Evolutionary conservation across 495 filamentous ascomycete species (phyloP).

Genomic region (Neurospora sp.): DNA sequence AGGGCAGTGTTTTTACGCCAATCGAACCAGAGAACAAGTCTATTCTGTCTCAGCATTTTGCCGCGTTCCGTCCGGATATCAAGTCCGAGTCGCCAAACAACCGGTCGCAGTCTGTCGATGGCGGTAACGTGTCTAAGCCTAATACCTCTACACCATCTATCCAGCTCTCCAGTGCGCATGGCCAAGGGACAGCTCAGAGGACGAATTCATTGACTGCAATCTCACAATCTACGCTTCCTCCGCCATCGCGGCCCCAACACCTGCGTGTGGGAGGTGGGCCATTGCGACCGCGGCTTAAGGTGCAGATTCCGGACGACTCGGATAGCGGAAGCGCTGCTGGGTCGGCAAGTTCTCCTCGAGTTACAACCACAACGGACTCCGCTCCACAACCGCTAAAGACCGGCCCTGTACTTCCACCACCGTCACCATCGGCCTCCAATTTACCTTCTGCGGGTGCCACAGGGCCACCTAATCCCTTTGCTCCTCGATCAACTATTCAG

Average conservation of each 20-base stretch:
- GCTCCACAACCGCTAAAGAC: slow-evolving; percentile 29
- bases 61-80: slow-evolving; percentile 39
- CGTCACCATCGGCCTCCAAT: slow-evolving; percentile 75
- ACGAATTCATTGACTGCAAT: slow-evolving; percentile 48
- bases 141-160: slow-evolving; percentile 42
- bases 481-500: slow-evolving; percentile 60
- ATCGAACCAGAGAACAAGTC: slow-evolving; percentile 81
- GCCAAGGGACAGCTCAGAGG: slow-evolving; percentile 28
- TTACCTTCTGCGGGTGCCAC: slow-evolving; percentile 84
- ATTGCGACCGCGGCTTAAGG: slow-evolving; percentile 67
- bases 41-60: slow-evolving; percentile 78
- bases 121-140: slow-evolving; percentile 40
- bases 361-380: slow-evolving; percentile 51
- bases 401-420: slow-evolving; percentile 77
- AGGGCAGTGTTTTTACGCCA: slow-evolving; percentile 91
- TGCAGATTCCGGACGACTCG: slow-evolving; percentile 90
- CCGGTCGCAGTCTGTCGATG: slow-evolving; percentile 57
- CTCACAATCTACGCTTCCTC: slow-evolving; percentile 44
- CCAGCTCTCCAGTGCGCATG: slow-evolving; percentile 32
- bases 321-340: slow-evolving; percentile 72
- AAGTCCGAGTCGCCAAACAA: slow-evolving; percentile 32
- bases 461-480: slow-evolving; percentile 93
- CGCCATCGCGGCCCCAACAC: slow-evolving; percentile 69
- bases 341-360: slow-evolving; percentile 60
- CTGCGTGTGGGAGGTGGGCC: slow-evolving; percentile 47